Conservation (phyloP, 352 stramenopile genomes). For the Globisporangium viniferum region DNA sequence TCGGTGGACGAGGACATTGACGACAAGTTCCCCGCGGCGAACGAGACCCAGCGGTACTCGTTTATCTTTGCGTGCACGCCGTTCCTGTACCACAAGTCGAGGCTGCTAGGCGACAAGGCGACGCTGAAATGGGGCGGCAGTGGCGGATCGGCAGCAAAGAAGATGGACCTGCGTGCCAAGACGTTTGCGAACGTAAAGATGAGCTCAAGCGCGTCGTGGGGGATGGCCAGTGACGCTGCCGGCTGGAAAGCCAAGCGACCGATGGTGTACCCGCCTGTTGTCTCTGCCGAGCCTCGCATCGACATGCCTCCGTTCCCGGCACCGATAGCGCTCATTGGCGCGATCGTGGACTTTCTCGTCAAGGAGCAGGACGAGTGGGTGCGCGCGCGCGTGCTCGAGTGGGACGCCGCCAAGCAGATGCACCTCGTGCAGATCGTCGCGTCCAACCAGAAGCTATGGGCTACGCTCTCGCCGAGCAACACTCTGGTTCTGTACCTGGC, state of each 20-base stretch:
- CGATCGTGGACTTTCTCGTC: slow-evolving; percentile 72
- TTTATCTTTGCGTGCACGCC: slow-evolving; percentile 80
- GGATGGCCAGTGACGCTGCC: slow-evolving; percentile 35
- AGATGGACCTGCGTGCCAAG: slow-evolving; percentile 26
- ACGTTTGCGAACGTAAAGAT: slow-evolving; percentile 31
- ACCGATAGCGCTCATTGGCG: slow-evolving; percentile 41
- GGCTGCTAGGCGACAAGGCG: slow-evolving; percentile 40
- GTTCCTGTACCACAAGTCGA: slow-evolving; percentile 46
- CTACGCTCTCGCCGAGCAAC: slow-evolving; percentile 50
- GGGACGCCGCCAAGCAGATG: slow-evolving; percentile 54
- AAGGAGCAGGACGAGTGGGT: slow-evolving; percentile 69
- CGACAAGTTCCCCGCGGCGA: slow-evolving; percentile 36
- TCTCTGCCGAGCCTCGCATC: slow-evolving; percentile 21
- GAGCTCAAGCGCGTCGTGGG: slow-evolving; percentile 31
- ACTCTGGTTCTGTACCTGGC: slow-evolving; percentile 66
- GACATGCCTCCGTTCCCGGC: slow-evolving; percentile 58
- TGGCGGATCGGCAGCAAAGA: slow-evolving; percentile 13
- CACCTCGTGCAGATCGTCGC: slow-evolving; percentile 66
- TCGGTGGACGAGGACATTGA: slow-evolving; percentile 39
- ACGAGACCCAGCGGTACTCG: slow-evolving; percentile 44
- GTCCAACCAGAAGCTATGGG: slow-evolving; percentile 58
- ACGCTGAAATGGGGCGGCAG: slow-evolving; percentile 28
- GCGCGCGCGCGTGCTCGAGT: slow-evolving; percentile 68
- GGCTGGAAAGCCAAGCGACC: slow-evolving; percentile 40
- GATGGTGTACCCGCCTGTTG: slow-evolving; percentile 41